Evolutionary conservation across 2,329 filamentous ascomycete species (phyloP).

Genomic region (Cercospora sesami): DNA sequence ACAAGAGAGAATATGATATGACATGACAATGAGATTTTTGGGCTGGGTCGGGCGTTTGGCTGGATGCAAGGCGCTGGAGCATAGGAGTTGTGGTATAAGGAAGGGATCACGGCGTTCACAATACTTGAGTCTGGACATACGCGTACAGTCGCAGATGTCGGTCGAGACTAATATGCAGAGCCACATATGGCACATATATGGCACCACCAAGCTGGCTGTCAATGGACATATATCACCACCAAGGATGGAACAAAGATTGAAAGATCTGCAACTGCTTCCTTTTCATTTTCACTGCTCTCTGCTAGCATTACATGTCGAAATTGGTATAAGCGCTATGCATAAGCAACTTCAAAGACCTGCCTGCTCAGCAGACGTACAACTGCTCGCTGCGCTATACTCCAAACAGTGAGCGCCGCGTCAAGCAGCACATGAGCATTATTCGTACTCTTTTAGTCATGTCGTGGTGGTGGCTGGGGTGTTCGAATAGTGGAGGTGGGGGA

Average conservation of each 20-base stretch:
- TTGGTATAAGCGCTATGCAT: constrained; percentile 34
- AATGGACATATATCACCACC: not conserved
- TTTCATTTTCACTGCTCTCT: constrained; percentile 17
- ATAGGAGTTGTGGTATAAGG: not conserved
- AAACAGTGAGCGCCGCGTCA: constrained; percentile 8
- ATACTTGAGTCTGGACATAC: not conserved
- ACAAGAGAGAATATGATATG: not conserved
- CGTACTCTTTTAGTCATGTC: constrained; percentile 16
- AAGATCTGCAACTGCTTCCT: constrained; percentile 13
- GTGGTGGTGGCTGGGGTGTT: constrained; percentile 15
- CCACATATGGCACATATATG: not conserved
- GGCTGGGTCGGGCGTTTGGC: not conserved
- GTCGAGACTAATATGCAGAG: not conserved
- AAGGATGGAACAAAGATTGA: not conserved
- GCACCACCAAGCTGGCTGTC: not conserved
- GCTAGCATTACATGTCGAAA: constrained; percentile 27
- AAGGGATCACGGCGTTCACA: not conserved
- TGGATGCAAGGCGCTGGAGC: not conserved
- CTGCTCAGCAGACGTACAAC: constrained; percentile 19
- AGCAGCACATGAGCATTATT: constrained; percentile 20
- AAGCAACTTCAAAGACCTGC: constrained; percentile 24
- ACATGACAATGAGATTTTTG: not conserved
- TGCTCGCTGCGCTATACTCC: constrained; percentile 20
- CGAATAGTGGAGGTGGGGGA: constrained; percentile 8
- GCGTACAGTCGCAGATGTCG: not conserved